These are phyloP conservation scores for Gossypium trilobum DNA, from an alignment of 441 rosid genomes.

Conservation along the genomic window DNA sequence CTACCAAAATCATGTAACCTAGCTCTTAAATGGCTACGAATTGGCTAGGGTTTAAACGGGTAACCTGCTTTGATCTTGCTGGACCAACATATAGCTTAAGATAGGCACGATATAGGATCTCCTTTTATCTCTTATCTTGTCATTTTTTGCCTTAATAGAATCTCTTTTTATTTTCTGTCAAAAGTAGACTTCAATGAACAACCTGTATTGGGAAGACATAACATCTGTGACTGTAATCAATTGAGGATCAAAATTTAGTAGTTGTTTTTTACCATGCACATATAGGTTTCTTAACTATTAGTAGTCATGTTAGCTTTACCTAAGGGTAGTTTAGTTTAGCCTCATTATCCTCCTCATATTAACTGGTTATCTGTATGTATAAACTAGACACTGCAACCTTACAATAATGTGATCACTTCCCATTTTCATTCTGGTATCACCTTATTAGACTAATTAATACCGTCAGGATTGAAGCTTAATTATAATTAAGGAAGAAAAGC, in stretches of 20 bases:
- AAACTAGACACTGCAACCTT: too few relatives aligned
- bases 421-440: background rate
- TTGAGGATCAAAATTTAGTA: background rate
- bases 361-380: background rate
- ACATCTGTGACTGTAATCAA: background rate
- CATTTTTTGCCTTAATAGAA: background rate
- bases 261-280: background rate
- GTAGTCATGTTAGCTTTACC: too few relatives aligned
- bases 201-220: background rate
- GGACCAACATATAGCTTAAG: background rate
- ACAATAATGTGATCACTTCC: background rate
- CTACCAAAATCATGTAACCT: background rate
- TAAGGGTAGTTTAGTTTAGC: background rate
- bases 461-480: too few relatives aligned
- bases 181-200: background rate
- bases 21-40: background rate
- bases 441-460: background rate
- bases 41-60: background rate
- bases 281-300: background rate
- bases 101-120: background rate
- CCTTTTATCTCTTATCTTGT: background rate
- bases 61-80: background rate
- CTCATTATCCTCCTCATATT: background rate
- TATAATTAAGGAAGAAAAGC: too few relatives aligned
- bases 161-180: background rate